phyloP scores from a whole-genome alignment of 2,329 filamentous ascomycete genomes.

The Fusarium stilboides region DNA sequence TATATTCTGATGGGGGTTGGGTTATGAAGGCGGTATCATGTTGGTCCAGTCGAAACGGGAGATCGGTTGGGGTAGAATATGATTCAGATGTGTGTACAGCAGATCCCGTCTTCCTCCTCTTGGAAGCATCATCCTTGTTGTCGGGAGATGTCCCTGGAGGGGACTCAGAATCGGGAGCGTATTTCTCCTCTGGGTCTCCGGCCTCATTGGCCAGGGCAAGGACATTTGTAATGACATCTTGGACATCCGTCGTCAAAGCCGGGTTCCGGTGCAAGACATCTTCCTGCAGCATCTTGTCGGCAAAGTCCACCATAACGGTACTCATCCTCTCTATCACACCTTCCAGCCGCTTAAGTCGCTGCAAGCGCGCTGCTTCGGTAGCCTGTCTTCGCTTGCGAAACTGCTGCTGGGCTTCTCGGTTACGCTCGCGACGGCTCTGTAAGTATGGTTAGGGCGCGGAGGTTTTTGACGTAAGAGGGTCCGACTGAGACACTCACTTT shows the following conservation, averaged over 20 bases:
- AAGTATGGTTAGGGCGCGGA: neutral
- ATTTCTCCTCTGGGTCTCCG: slow-evolving; percentile 1
- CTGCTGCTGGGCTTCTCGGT: slow-evolving; percentile 27
- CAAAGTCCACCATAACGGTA: slow-evolving; percentile 14
- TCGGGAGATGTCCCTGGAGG: neutral
- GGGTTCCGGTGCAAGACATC: slow-evolving; percentile 18
- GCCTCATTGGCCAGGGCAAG: slow-evolving; percentile 18
- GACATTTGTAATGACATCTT: slow-evolving; percentile 12
- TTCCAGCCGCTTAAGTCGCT: slow-evolving; percentile 17
- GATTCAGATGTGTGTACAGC: neutral
- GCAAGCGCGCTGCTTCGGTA: slow-evolving; percentile 4
- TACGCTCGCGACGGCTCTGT: slow-evolving; percentile 22
- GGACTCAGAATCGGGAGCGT: neutral
- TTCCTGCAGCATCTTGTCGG: slow-evolving; percentile 18
- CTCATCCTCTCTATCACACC: slow-evolving; percentile 24
- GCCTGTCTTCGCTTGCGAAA: slow-evolving; percentile 25
- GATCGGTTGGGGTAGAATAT: neutral
- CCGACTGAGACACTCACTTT: slow-evolving; percentile 3
- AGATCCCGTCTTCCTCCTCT: neutral
- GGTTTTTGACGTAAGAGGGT: neutral
- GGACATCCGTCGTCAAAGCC: neutral
- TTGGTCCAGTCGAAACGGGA: neutral
- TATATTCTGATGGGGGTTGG: too few species aligned
- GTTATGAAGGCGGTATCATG: neutral
- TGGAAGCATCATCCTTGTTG: neutral